Conservation (phyloP, 768 basidiomycete species). For the Harrya chromipes region DNA sequence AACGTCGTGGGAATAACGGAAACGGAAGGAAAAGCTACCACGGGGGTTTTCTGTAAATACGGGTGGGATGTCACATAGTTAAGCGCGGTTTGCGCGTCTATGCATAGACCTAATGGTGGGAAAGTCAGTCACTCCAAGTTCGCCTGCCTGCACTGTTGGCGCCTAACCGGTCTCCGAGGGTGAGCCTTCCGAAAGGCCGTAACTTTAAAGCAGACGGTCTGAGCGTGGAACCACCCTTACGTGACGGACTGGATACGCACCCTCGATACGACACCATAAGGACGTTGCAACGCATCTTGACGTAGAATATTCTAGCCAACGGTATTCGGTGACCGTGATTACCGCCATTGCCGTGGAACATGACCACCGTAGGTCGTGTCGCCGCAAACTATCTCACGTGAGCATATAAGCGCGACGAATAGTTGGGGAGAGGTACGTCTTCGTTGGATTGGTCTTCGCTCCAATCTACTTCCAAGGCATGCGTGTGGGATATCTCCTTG, state of each 20-base stretch:
- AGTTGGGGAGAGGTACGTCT: constrained; percentile 41
- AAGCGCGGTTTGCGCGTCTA: constrained; percentile 82
- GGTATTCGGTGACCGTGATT: constrained; percentile 91
- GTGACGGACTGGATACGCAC: constrained; percentile 38
- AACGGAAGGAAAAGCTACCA: constrained; percentile 44
- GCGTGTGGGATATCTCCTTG: constrained; percentile 40
- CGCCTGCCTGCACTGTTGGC: not conserved
- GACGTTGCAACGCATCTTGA: constrained; percentile 87
- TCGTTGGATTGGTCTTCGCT: constrained; percentile 48
- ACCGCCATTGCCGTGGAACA: constrained; percentile 92
- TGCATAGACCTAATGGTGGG: constrained; percentile 54
- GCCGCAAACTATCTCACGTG: constrained; percentile 36
- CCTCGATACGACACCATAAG: constrained; percentile 93
- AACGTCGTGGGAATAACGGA: not conserved
- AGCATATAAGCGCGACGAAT: not conserved
- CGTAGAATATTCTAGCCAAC: constrained; percentile 76
- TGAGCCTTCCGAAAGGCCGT: constrained; percentile 83
- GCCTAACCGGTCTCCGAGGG: constrained; percentile 77
- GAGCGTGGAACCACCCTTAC: not conserved
- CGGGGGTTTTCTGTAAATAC: constrained; percentile 57
- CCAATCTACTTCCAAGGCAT: constrained; percentile 35
- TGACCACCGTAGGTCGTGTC: constrained; percentile 77
- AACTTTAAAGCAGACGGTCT: constrained; percentile 42
- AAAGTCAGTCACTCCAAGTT: not conserved
- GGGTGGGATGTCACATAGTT: constrained; percentile 70